Percentiles rank a stretch among this genome's conserved stretches.
phyloP scores from a whole-genome alignment of 2,329 filamentous ascomycete species.

The Atkinsonella hypoxylon region DNA sequence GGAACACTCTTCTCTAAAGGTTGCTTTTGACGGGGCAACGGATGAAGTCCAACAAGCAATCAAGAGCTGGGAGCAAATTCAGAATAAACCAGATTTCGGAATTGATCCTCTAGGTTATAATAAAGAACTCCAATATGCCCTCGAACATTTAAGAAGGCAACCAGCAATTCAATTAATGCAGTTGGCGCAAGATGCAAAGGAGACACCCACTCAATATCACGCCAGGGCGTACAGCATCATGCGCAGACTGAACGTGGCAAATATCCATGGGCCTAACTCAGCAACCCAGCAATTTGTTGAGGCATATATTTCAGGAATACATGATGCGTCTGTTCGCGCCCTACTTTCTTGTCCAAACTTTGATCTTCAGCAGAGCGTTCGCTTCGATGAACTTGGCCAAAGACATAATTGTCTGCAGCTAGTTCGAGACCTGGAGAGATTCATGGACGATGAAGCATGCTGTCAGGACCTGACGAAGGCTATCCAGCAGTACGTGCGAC shows the following conservation, averaged over 20 bases:
- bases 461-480: slow-evolving; percentile 20
- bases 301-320: slow-evolving; percentile 43
- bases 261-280: slow-evolving; percentile 13
- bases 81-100: slow-evolving; percentile 26
- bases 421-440: slow-evolving; percentile 41
- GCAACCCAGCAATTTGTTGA: slow-evolving; percentile 17
- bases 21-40: slow-evolving; percentile 10
- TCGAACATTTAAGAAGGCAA: slow-evolving; percentile 38
- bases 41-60: slow-evolving; percentile 24
- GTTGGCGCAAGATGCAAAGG: slow-evolving; percentile 41
- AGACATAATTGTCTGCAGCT: slow-evolving; percentile 45
- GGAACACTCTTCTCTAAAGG: slow-evolving; percentile 14
- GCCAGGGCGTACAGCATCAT: slow-evolving; percentile 23
- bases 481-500: slow-evolving; percentile 36
- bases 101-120: slow-evolving; percentile 37
- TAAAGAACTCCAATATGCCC: slow-evolving; percentile 36
- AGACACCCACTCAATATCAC: slow-evolving; percentile 39
- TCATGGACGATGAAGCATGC: slow-evolving; percentile 37
- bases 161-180: slow-evolving; percentile 40
- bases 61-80: slow-evolving; percentile 33
- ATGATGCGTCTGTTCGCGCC: slow-evolving; percentile 31
- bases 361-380: slow-evolving; percentile 8
- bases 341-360: slow-evolving; percentile 19
- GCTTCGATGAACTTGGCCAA: slow-evolving; percentile 30
- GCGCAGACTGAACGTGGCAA: slow-evolving; percentile 24